phyloP scores from a whole-genome alignment of 441 rosid genomes.

The Corymbia citriodora region DNA sequence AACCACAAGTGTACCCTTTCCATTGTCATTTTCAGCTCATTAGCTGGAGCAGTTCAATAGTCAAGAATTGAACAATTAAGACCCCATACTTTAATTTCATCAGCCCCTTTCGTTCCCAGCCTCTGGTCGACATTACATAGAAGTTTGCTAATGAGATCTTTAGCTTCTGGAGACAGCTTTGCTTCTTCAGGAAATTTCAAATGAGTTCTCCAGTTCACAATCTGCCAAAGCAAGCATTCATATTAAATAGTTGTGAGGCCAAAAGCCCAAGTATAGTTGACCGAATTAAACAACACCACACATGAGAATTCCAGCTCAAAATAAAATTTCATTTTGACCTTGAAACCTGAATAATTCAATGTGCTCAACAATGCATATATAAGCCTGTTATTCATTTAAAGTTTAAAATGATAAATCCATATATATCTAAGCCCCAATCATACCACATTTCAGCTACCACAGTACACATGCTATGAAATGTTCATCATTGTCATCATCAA shows the following conservation, averaged over 20 bases:
- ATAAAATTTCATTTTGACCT: not conserved
- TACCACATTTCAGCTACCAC: not conserved
- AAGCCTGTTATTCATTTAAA: not conserved
- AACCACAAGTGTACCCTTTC: conserved; percentile 12
- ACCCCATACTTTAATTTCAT: conserved; percentile 80
- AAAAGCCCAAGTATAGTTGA: not conserved
- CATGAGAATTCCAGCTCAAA: not conserved
- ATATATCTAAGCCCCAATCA: not conserved
- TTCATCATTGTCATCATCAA: not conserved
- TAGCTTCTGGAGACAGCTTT: conserved; percentile 79
- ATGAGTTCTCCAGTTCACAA: conserved; percentile 91
- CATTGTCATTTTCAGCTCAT: not conserved
- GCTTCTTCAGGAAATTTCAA: conserved; percentile 95
- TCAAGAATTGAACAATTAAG: conserved; percentile 23
- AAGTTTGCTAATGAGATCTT: conserved; percentile 82
- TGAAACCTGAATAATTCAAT: not conserved
- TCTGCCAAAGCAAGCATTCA: conserved; percentile 33
- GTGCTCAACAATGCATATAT: not conserved
- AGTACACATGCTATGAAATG: not conserved
- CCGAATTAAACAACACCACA: not conserved
- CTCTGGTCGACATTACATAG: conserved; percentile 87
- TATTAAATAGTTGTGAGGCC: not conserved
- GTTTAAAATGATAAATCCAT: not conserved
- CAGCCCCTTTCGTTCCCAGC: conserved; percentile 85
- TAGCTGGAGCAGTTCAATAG: not conserved